A percentile compares a stretch with the other conserved stretches of the same genome.
These are phyloP conservation scores for Pseudogymnoascus sp. DNA, from an alignment of 2,329 filamentous ascomycete species.

Conservation along the genomic window DNA sequence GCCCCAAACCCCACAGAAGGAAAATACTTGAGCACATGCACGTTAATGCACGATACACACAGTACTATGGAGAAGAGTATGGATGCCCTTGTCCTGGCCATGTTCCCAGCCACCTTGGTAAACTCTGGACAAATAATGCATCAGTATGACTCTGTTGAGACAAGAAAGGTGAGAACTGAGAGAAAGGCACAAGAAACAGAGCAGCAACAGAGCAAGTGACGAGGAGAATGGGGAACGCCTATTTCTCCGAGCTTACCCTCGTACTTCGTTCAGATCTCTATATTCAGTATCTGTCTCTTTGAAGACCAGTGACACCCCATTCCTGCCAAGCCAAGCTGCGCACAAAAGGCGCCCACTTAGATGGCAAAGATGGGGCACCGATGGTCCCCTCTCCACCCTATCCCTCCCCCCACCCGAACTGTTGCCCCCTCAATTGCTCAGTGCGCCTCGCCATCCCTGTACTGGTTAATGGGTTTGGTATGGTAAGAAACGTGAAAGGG, in stretches of 20 bases:
- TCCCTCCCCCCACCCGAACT: background rate
- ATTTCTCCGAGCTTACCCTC: background rate
- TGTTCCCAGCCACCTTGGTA: background rate
- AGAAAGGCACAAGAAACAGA: background rate
- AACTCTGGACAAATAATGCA: background rate
- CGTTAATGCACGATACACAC: background rate
- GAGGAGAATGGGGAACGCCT: background rate
- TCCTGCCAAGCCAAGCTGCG: background rate
- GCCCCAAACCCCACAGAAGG: background rate
- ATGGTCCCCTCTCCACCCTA: background rate
- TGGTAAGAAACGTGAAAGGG: background rate
- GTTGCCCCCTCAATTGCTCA: background rate
- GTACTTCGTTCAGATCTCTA: background rate
- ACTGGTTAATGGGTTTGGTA: background rate
- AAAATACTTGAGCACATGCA: background rate
- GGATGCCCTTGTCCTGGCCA: background rate
- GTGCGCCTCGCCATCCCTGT: background rate
- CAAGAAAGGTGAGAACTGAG: background rate
- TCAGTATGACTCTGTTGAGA: background rate
- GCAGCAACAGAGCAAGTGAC: background rate
- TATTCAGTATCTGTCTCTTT: background rate
- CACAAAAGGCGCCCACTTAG: slow-evolving; percentile 1
- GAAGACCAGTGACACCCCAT: background rate
- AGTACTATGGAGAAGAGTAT: background rate
- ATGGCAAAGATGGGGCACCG: background rate